phyloP scores from a whole-genome alignment of 2,329 filamentous ascomycete species.

The Davidsoniella eucalypti region DNA sequence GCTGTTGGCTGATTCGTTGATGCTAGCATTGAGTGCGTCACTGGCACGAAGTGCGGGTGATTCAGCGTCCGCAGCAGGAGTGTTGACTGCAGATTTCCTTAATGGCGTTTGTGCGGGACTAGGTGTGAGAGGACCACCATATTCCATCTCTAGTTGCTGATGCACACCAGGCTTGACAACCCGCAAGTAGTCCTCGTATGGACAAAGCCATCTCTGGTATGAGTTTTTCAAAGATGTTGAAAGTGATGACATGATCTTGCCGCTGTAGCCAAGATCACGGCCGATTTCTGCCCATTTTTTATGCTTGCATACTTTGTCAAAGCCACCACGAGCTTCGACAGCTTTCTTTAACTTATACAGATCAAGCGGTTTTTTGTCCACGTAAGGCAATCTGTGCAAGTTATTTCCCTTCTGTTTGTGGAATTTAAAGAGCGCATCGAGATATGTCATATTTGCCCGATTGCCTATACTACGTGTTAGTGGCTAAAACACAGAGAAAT shows the following conservation, averaged over 20 bases:
- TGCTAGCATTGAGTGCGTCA: conserved; percentile 33
- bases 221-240: conserved; percentile 98
- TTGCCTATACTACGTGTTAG: conserved; percentile 42
- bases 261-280: conserved; percentile 88
- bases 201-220: conserved; percentile 90
- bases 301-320: conserved; percentile 88
- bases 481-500: not conserved
- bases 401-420: conserved; percentile 94
- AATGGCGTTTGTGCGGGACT: conserved; percentile 52
- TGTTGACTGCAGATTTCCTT: conserved; percentile 45
- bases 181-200: conserved; percentile 87
- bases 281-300: conserved; percentile 99
- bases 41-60: conserved; percentile 48
- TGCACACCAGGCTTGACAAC: conserved; percentile 91
- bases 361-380: conserved; percentile 93
- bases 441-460: conserved; percentile 85
- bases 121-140: conserved; percentile 81
- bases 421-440: conserved; percentile 88
- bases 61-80: conserved; percentile 42
- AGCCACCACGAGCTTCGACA: conserved; percentile 84
- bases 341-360: conserved; percentile 93
- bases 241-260: conserved; percentile 98
- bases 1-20: conserved; percentile 19
- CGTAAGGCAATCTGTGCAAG: conserved; percentile 82
- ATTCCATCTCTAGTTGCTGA: conserved; percentile 82